Evolutionary conservation across 2,329 filamentous ascomycete species (phyloP), one percentile per base, ranked within the genome.

Genomic region (Aureobasidium sp.): DNA sequence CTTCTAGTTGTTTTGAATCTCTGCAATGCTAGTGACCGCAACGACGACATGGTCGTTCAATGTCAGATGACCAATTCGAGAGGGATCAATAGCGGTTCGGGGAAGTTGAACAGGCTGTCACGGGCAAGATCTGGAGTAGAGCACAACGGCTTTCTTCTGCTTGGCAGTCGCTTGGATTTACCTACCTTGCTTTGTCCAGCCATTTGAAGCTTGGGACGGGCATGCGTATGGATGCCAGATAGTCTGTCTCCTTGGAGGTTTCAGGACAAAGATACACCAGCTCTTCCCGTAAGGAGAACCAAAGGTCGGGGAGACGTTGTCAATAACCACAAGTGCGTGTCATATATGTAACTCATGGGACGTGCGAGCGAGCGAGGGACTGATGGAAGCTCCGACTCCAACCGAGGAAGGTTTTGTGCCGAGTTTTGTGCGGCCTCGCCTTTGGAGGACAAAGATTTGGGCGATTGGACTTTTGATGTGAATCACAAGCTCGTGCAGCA

Each of bases 361-460:
- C 49, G 51, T 55, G 51, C 37, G 13, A 27, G 51, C 37, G 13
- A 27, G 32, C 49, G 25, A 42, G 39, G 25, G 39, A 57, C 36
- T 42, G 16, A 29, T 29, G 37, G 51, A 55, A 55, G 51, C 14
- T 49, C 57, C 57, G 57, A 59, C 16, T 50, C 50, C 57, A 34
- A 27, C 57, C 57, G 57, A 50, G 57, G 57, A 42, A 59, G 32
- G 30, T 21, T 21, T 21, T 21, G 21, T 36, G 45, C 32, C 57
- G 45, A 50, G 57, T 42, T 42, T 39, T 59, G 57, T 50, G 54
- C 54, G 45, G 34, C 45, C 30, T 59, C 53, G 44, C 34, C 34
- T 49, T 59, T 30, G 45, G 25, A 14, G 25, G 57, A 42, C 29
- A 39, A 59, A 59, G 34, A 42, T 50, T 59, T 44, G 37, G 58